Evolutionary conservation across 345 rosid genomes (phyloP), one percentile per base, ranked within the genome.

Genomic region (Citrus inodora): DNA sequence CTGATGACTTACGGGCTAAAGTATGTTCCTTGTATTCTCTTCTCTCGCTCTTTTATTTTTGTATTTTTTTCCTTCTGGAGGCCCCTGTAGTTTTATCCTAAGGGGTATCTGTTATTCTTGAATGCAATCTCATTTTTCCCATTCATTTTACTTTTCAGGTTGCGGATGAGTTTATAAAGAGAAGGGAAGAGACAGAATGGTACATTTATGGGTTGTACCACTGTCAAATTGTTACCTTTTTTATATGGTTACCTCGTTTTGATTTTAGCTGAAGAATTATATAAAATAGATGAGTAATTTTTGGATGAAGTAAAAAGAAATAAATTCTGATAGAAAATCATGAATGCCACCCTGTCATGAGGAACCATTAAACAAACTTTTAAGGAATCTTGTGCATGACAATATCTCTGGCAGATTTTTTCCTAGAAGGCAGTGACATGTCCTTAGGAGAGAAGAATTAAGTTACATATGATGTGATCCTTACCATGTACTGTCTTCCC

Each of bases 161-260:
- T 82, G 98, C 94, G 6, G 94, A 94, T 80, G 99, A 96, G 83
- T 96, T 96, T 87, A 86, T 94, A 81, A 92, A 86, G 79, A 89
- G 98, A 90, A 90, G 97, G 80, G 83, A 90, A 79, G 97, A 94
- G 83, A 81, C 99, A 48, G 98, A 96, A 84, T 96, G 99, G 99
- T 91, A 73, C 80, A 69, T 32, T 71, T 75, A 62, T 77, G 38
- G 53, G 63, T 64, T 73, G 14, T 53, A 8, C 60, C 4, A 30
- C 32, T 33, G 9, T 74, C 10, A 22, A 40, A 21, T 63, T 77
- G 66, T 74, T 51, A 46, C 68, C 3, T 62, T 33, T 56, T 42
- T n/a, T 60, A 48, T 24, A 70, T 5, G 5, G 40, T 76, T 33
- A 38, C 66, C 71, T 37, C 9, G 7, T 5, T 59, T 22, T 40